A percentile compares a stretch with the other conserved stretches of the same genome.
These are phyloP conservation scores for Colletotrichum sidae DNA, from an alignment of 2,329 filamentous ascomycete species.

Conservation along the genomic window DNA sequence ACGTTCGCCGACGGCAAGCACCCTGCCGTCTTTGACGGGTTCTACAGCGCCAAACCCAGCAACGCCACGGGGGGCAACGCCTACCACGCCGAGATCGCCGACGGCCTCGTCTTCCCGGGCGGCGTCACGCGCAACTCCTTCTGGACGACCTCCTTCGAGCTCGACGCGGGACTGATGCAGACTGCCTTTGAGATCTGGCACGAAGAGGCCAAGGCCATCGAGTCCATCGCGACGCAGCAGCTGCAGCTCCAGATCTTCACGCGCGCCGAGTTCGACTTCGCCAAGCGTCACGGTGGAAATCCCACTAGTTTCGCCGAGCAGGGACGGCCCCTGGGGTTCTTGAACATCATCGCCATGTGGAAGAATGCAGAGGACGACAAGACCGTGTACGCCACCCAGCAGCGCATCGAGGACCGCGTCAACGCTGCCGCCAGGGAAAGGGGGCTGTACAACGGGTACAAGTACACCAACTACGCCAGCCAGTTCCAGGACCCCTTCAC, in stretches of 20 bases:
- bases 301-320: constrained; percentile 44
- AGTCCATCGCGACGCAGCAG: constrained; percentile 39
- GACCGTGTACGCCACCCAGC: constrained; percentile 42
- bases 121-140: constrained; percentile 38
- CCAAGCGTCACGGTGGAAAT: constrained; percentile 46
- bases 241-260: constrained; percentile 55
- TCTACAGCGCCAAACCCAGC: constrained; percentile 23
- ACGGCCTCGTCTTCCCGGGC: constrained; percentile 4
- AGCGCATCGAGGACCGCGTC: constrained; percentile 43
- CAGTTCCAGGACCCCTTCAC: constrained; percentile 49
- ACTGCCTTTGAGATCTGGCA: constrained; percentile 7
- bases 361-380: constrained; percentile 47
- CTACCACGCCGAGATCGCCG: constrained; percentile 39
- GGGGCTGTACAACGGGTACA: constrained; percentile 48
- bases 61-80: constrained; percentile 9
- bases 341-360: constrained; percentile 44
- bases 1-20: constrained; percentile 25
- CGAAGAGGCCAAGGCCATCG: constrained; percentile 37
- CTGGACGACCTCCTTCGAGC: constrained; percentile 32
- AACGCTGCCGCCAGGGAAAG: constrained; percentile 45
- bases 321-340: constrained; percentile 28
- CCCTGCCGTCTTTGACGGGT: constrained; percentile 40
- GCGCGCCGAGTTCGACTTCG: constrained; percentile 46
- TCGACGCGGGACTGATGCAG: constrained; percentile 1
- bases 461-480: constrained; percentile 61